Conservation (phyloP, 2,329 filamentous ascomycete species). For the Cladosporium austrohemisphaericum region DNA sequence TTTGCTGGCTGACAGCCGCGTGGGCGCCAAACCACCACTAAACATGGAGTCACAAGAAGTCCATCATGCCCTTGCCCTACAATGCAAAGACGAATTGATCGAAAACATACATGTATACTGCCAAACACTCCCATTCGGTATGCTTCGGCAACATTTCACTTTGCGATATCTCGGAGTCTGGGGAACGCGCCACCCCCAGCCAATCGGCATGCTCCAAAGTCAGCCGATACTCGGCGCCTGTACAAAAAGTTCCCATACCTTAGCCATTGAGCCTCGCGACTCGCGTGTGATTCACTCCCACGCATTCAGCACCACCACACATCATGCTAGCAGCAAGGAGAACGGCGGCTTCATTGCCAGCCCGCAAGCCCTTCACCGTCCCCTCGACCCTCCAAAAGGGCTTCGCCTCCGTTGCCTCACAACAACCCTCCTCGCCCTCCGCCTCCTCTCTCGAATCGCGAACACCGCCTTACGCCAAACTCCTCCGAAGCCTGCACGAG, state of each 20-base stretch:
- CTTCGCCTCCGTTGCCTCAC: slow-evolving; percentile 31
- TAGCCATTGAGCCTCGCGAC: slow-evolving; percentile 2
- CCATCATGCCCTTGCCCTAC: too few species aligned
- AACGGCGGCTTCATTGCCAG: slow-evolving; percentile 19
- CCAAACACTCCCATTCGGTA: too few species aligned
- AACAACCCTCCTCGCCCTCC: slow-evolving; percentile 15
- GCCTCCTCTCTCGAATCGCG: slow-evolving; percentile 49
- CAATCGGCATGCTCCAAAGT: not conserved
- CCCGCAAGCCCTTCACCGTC: slow-evolving; percentile 14
- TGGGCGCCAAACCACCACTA: too few species aligned
- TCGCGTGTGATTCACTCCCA: not conserved
- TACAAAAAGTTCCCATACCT: slow-evolving; percentile 10
- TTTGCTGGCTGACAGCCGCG: too few species aligned
- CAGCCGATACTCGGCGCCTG: too few species aligned
- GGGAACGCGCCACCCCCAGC: not conserved
- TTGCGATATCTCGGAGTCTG: not conserved
- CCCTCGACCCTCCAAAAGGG: slow-evolving; percentile 23
- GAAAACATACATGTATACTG: too few species aligned
- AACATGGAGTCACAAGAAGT: too few species aligned
- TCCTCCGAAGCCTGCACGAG: slow-evolving; percentile 70
- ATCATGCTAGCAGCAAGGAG: slow-evolving; percentile 27
- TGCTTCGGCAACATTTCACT: too few species aligned
- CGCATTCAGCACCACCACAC: not conserved
- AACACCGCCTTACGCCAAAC: slow-evolving; percentile 76
- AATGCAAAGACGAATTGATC: too few species aligned